Evolutionary conservation across 2,329 filamentous ascomycete genomes (phyloP).

Genomic region (Microsporum ferrugineum): DNA sequence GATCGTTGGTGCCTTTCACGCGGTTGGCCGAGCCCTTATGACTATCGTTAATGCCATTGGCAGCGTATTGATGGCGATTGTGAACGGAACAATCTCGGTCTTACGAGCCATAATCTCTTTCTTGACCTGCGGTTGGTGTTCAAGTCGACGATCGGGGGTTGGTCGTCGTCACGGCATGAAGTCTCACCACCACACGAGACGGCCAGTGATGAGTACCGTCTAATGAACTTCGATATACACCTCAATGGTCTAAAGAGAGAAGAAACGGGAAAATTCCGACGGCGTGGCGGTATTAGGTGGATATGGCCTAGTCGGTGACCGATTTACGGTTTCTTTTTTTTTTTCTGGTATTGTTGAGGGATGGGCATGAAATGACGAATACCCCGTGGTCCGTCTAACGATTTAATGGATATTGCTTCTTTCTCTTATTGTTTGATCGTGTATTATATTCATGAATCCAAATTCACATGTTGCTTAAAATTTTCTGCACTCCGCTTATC

Average conservation of each 20-base stretch:
- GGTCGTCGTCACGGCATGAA: not conserved
- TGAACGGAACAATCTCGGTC: constrained; percentile 54
- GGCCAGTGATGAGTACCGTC: constrained; percentile 10
- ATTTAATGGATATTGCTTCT: not conserved
- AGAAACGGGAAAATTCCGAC: not conserved
- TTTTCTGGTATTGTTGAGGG: not conserved
- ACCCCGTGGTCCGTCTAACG: not conserved
- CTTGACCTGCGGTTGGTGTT: constrained; percentile 40
- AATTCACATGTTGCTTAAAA: constrained; percentile 30
- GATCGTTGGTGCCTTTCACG: constrained; percentile 49
- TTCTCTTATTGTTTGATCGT: too few species aligned
- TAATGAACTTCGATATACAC: not conserved
- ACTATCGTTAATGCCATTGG: constrained; percentile 58
- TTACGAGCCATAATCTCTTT: constrained; percentile 56
- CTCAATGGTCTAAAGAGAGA: too few species aligned
- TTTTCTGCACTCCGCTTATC: constrained; percentile 26
- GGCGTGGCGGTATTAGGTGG: too few species aligned
- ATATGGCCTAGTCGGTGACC: too few species aligned
- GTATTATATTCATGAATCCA: not conserved
- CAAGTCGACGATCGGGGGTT: constrained; percentile 16
- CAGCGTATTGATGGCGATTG: constrained; percentile 52
- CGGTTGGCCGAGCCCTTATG: constrained; percentile 57
- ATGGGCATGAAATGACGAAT: not conserved
- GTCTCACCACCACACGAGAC: not conserved
- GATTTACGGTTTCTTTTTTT: not conserved